These are phyloP conservation scores for Pseudocercospora vitis DNA, from an alignment of 2,329 filamentous ascomycete species.

Conservation along the genomic window DNA sequence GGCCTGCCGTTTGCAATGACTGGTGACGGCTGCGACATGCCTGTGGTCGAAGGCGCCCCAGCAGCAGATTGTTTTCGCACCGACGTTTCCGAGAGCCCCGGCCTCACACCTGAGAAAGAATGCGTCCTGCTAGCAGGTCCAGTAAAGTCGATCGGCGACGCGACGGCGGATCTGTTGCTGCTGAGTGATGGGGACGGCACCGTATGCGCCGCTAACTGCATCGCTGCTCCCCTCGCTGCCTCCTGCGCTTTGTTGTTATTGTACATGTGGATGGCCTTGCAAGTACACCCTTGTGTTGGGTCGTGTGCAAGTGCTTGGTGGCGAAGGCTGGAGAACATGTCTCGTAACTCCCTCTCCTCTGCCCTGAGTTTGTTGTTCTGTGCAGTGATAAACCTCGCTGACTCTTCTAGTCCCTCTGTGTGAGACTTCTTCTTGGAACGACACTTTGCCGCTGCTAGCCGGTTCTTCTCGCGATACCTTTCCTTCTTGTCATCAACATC, in stretches of 20 bases:
- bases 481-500: conserved; percentile 50
- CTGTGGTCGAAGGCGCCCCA: not conserved
- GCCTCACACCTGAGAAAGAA: conserved; percentile 19
- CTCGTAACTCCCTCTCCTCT: conserved; percentile 36
- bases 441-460: conserved; percentile 72
- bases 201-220: conserved; percentile 9
- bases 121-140: conserved; percentile 19
- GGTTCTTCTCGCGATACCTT: conserved; percentile 67
- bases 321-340: conserved; percentile 36
- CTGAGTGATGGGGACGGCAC: conserved; percentile 27
- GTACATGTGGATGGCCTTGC: conserved; percentile 36
- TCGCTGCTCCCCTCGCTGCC: conserved; percentile 25
- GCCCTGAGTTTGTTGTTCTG: conserved; percentile 35
- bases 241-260: conserved; percentile 36
- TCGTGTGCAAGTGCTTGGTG: conserved; percentile 37
- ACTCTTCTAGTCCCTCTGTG: conserved; percentile 52
- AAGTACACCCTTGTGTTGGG: conserved; percentile 34
- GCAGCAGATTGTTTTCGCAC: conserved; percentile 13
- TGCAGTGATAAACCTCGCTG: conserved; percentile 42
- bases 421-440: conserved; percentile 67
- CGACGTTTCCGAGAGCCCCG: conserved; percentile 7
- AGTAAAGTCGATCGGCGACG: conserved; percentile 16
- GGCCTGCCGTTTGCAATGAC: not conserved
- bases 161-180: conserved; percentile 16
- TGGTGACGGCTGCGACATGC: conserved; percentile 1